Base-by-base conservation (phyloP, 1,284 basidiomycete species). In the Cutaneotrichosporon sp. region DNA sequence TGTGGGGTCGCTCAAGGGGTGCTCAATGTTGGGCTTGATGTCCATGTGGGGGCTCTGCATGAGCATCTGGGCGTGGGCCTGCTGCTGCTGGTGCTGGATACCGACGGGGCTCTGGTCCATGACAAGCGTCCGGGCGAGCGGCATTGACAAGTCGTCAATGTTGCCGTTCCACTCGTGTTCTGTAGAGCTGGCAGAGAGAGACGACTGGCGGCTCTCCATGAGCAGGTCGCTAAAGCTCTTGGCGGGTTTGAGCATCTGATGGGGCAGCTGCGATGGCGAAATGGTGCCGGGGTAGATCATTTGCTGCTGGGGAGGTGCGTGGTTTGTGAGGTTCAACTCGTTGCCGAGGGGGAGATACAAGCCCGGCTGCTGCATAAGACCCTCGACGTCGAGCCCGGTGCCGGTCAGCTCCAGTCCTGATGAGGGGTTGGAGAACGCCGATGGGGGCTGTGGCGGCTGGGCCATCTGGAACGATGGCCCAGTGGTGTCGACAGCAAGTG, bases 221-320 rank as follows among this genome's bases (percentile, higher is more conserved):
- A 72, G 52, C n/a, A 67, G 49, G 47, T 68, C 67, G 35, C 61
- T 59, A 47, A 69, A 69, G 48, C 61, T 64, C 52, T 66, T 66
- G 8, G 61, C 65, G 0, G 64, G 63, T 45, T 67, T 67, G 37
- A 67, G 49, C 40, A 59, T 44, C 42, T 63, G 61, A 38, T 62
- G 59, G 4, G 58, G 63, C 15, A 69, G 61, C 23, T 65, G 61
- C 10, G 65, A 62, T 3, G 68, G 68, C 13, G 68, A 69, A 33
- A 69, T 69, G 17, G 68, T 69, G n/a, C 62, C 62, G 14, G 61
- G 63, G 51, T 30, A 47, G 22, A 33, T 39, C 36, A 30, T 30
- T 30, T 30, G 26, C 26, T 30, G 26, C 26, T 30, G 51, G 21
- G 46, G 45, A 14, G 54, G 46, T 18, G 49, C 38, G 18, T 43